Percentiles rank a stretch among this genome's conserved stretches.
phyloP scores from a whole-genome alignment of 2,329 filamentous ascomycete species.

The Parastagonospora avenae region DNA sequence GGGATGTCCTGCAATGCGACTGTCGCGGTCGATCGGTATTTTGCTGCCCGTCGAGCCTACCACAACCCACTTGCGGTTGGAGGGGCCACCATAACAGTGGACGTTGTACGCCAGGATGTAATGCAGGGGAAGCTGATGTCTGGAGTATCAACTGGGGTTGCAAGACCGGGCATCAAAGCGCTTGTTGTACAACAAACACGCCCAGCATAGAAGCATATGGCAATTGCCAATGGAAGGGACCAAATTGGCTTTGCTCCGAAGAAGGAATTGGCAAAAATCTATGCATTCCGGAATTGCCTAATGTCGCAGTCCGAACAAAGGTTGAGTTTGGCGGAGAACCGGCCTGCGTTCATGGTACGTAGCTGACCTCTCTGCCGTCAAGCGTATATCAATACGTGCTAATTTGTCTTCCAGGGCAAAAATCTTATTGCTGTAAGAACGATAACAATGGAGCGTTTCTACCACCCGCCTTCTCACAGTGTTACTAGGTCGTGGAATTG shows the following conservation, averaged over 20 bases:
- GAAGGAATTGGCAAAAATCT: not conserved
- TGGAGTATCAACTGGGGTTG: not conserved
- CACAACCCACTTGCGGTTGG: constrained; percentile 1
- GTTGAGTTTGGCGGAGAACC: not conserved
- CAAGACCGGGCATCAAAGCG: constrained; percentile 3
- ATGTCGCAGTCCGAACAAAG: not conserved
- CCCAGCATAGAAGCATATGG: not conserved
- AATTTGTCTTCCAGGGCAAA: not conserved
- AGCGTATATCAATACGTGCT: not conserved
- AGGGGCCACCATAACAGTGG: constrained; percentile 1
- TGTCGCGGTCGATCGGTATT: not conserved
- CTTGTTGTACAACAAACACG: not conserved
- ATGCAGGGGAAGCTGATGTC: constrained; percentile 1
- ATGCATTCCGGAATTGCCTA: not conserved
- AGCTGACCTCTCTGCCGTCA: not conserved
- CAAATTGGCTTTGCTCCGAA: not conserved
- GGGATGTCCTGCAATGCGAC: not conserved
- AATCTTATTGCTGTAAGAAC: not conserved
- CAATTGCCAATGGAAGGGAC: constrained; percentile 3
- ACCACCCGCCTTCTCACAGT: not conserved
- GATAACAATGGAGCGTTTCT: not conserved
- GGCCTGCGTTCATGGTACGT: not conserved
- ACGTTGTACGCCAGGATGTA: constrained; percentile 1
- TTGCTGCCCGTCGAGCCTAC: constrained; percentile 1
- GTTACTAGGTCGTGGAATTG: not conserved